Conservation (phyloP, 1,284 basidiomycete species). For the Moniliella sp. region DNA sequence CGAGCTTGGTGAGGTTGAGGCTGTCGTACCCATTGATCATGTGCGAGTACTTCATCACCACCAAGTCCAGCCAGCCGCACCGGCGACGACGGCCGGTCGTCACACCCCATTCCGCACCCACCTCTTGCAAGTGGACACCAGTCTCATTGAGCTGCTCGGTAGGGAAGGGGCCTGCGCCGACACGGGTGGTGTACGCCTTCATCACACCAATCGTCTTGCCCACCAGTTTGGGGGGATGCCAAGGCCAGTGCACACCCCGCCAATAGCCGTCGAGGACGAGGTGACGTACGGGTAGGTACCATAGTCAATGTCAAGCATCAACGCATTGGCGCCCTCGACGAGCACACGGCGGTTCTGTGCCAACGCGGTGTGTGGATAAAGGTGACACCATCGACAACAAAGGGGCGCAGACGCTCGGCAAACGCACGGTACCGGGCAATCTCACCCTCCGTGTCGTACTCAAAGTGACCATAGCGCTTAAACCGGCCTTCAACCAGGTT, state of each 20-base stretch:
- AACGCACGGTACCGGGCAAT: slow-evolving; percentile 71
- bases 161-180: slow-evolving; percentile 90
- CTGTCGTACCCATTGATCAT: slow-evolving; percentile 85
- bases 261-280: slow-evolving; percentile 72
- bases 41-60: slow-evolving; percentile 75
- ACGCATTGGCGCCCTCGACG: slow-evolving; percentile 87
- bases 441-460: slow-evolving; percentile 93
- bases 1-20: slow-evolving; percentile 86
- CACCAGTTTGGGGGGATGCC: slow-evolving; percentile 75
- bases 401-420: slow-evolving; percentile 63
- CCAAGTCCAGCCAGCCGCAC: slow-evolving; percentile 90
- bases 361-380: slow-evolving; percentile 64
- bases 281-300: slow-evolving; percentile 96
- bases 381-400: slow-evolving; percentile 65
- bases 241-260: slow-evolving; percentile 83
- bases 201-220: slow-evolving; percentile 72
- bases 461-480: slow-evolving; percentile 94
- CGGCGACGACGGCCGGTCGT: slow-evolving; percentile 78
- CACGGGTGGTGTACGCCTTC: slow-evolving; percentile 92
- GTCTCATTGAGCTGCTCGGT: slow-evolving; percentile 73
- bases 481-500: slow-evolving; percentile 90
- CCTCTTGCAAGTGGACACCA: slow-evolving; percentile 73
- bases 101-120: slow-evolving; percentile 71
- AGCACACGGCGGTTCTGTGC: slow-evolving; percentile 52
- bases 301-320: slow-evolving; percentile 94